Evolutionary conservation across 139 green algal species (phyloP), one percentile per base, ranked within the genome.

Genomic region (Yamagishiella unicocca): DNA sequence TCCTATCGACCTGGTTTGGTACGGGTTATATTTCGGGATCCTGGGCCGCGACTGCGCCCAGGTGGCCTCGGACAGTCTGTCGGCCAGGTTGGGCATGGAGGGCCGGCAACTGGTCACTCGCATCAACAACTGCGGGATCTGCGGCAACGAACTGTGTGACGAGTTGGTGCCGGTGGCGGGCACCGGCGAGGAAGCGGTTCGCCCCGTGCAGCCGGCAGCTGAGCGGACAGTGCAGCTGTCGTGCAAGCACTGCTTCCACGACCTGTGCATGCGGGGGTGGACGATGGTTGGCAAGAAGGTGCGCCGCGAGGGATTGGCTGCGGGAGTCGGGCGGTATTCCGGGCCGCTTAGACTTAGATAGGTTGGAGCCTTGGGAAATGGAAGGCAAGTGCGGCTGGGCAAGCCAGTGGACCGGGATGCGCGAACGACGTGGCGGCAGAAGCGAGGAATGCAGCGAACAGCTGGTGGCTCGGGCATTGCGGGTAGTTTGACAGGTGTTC

Each of bases 201-300:
- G 55, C 33, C 25, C 4, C 2, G 53, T 24, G 19, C 40, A 76
- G 42, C 4, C 55, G 21, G 7, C 22, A 3, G 50, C 43, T 19
- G 93, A 96, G 85, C 77, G 74, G 37, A 88, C 77, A 19, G 88
- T 95, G 75, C 95, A 96, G 91, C 90, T 99, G 46, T 84, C 84
- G 5, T 99, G 96, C 96, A 98, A 98, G 91, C 96, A 99, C 90
- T 88, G 95, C 83, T 98, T 98, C 91, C 96, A 98, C 87, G 84
- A 94, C 62, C 88, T 95, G 42, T 98, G 96, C 87, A 93, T 98
- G 12, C 82, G 93, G 2, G 96, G 96, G 10, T 98, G 96, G 96
- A 96, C 94, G 19, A 95, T 98, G 72, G 95, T 98, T 37, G 95
- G 95, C 68, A 97, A 97, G 88, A 97, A 97, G 91, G 80, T 86